Percentiles rank a stretch among this genome's conserved stretches.
Evolutionary conservation across 2,329 filamentous ascomycete species (phyloP).

Genomic region (Septoria linicola): DNA sequence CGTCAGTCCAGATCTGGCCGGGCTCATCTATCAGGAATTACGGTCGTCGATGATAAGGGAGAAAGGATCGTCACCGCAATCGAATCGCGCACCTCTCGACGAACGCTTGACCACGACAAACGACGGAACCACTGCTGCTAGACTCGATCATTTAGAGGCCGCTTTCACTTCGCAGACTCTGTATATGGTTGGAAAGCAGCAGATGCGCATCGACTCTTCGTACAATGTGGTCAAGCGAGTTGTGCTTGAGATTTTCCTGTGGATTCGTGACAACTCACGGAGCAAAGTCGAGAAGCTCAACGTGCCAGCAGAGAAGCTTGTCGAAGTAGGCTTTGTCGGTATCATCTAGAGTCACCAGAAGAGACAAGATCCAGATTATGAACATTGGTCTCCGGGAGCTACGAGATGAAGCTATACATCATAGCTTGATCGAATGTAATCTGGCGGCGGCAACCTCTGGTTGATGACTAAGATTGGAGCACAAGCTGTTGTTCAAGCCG

Average conservation of each 20-base stretch:
- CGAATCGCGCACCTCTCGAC: not conserved
- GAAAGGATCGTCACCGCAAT: not conserved
- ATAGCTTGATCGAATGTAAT: too few species aligned
- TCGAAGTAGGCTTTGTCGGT: slow-evolving; percentile 71
- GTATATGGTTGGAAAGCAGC: slow-evolving; percentile 33
- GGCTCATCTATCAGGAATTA: slow-evolving; percentile 29
- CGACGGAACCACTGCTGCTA: slow-evolving; percentile 3
- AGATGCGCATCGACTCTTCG: slow-evolving; percentile 25
- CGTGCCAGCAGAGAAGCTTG: slow-evolving; percentile 57
- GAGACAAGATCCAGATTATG: too few species aligned
- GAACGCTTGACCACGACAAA: not conserved
- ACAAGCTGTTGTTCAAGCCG: too few species aligned
- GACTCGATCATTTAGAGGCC: slow-evolving; percentile 17
- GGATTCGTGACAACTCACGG: slow-evolving; percentile 64
- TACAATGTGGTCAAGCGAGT: slow-evolving; percentile 41
- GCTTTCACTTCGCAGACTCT: slow-evolving; percentile 26
- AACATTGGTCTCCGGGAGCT: too few species aligned
- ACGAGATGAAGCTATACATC: too few species aligned
- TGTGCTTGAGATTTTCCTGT: slow-evolving; percentile 57
- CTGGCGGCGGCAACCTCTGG: too few species aligned
- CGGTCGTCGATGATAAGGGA: slow-evolving; percentile 6
- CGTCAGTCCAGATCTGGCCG: slow-evolving; percentile 28
- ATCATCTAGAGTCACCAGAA: too few species aligned
- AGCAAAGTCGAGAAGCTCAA: slow-evolving; percentile 63
- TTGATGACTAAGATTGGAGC: too few species aligned